Evolutionary conservation across 2,329 filamentous ascomycete species (phyloP).

Genomic region (Monosporascus sp.): DNA sequence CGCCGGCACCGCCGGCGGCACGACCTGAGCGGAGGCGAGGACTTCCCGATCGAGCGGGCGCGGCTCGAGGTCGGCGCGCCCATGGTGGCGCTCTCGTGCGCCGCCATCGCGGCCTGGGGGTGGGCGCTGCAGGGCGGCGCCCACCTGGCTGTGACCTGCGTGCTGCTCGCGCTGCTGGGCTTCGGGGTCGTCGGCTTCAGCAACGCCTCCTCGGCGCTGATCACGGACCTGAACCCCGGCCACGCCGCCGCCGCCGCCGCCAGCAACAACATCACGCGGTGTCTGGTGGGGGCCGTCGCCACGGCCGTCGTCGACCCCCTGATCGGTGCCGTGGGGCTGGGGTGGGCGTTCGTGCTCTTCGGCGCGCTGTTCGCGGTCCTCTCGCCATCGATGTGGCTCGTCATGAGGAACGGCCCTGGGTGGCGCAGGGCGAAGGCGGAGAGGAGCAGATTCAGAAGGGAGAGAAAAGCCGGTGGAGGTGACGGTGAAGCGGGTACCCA

Average conservation of each 20-base stretch:
- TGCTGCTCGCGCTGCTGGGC: constrained; percentile 50
- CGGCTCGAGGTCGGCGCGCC: constrained; percentile 49
- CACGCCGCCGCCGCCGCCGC: constrained; percentile 56
- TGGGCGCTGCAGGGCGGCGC: constrained; percentile 48
- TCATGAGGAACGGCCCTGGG: constrained; percentile 39
- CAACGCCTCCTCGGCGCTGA: constrained; percentile 52
- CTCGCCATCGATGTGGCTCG: constrained; percentile 41
- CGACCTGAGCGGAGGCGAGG: constrained; percentile 32
- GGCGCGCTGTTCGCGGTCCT: constrained; percentile 41
- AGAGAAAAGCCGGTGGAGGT: background rate
- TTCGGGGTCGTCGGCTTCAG: constrained; percentile 53
- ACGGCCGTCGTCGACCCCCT: constrained; percentile 56
- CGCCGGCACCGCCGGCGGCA: constrained; percentile 43
- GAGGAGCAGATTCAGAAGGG: constrained; percentile 6
- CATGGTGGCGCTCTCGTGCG: constrained; percentile 47
- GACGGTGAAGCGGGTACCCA: too few species aligned
- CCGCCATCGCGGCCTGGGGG: constrained; percentile 49
- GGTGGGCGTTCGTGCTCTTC: constrained; percentile 56
- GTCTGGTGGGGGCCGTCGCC: constrained; percentile 51
- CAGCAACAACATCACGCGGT: constrained; percentile 57
- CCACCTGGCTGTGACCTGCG: constrained; percentile 46
- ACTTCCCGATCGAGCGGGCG: constrained; percentile 41
- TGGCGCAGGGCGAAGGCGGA: constrained; percentile 45
- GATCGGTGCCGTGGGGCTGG: constrained; percentile 47
- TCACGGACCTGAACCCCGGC: constrained; percentile 56